Evolutionary conservation across 2,329 filamentous ascomycete species (phyloP), one percentile per base, ranked within the genome.

Genomic region (Aspergillus quadrilineatus): DNA sequence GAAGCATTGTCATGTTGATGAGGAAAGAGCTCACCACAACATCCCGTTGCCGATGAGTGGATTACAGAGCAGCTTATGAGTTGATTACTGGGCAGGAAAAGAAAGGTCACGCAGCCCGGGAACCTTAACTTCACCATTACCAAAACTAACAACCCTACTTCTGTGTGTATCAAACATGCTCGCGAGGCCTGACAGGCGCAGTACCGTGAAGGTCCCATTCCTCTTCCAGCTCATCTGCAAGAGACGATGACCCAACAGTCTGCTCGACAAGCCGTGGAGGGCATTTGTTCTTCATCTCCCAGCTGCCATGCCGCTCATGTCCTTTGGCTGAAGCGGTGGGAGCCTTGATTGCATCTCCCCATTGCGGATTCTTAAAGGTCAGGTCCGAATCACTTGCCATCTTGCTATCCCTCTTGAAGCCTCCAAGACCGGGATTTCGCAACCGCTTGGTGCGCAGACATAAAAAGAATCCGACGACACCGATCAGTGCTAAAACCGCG

Each of bases 401-500:
- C 66, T 84, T 85, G 12, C 70, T 69, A 10, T 71, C 73, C 12
- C 83, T 81, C 62, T 84, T 85, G 75, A 85, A 85, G 0, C 83
- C 82, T 8, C 80, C 81, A 6, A 80, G 60, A 7, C 74, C 73
- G 8, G 71, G 69, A 48, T 70, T 76, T 47, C 67, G 70, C 17
- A 60, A 65, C 3, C 77, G 73, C 53, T 77, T 77, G 45, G 80
- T 64, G 7, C 80, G 73, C n/a, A 80, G 53, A 3, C 80, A 78
- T 8, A 80, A 60, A 67, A 81, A 74, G 26, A 74, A 63, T 3
- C 64, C 71, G 49, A 75, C 50, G 0, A 68, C 70, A 39, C 76
- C 76, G 22, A 80, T 45, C 0, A 82, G 44, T 1, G 65, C 75
- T 0, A 79, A 68, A 1, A 80, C 69, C 2, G 66, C 78, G 10